Percentiles rank a stretch among this genome's conserved stretches.
Evolutionary conservation across 225 moss, liverwort and hornwort genomes (phyloP).

Genomic region (Antitrichia curtipendula): DNA sequence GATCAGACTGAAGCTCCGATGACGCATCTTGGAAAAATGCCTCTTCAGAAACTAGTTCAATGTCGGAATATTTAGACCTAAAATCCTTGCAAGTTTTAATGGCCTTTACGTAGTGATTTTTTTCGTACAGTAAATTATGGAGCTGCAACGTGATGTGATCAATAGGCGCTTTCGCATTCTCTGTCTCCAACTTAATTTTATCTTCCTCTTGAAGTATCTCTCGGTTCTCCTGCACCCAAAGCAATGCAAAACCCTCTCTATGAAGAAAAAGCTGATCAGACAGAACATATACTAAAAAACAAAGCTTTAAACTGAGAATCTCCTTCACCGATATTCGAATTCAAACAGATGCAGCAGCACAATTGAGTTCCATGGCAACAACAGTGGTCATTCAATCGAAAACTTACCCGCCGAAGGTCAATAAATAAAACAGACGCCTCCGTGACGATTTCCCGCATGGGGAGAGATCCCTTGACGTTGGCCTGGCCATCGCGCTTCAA

Average conservation of each 20-base stretch:
- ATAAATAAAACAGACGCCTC: constrained; percentile 83
- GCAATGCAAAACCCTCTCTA: background rate
- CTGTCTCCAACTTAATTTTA: constrained; percentile 82
- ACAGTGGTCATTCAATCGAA: background rate
- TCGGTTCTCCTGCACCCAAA: constrained; percentile 65
- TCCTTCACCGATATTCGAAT: background rate
- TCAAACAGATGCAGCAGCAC: background rate
- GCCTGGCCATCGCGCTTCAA: constrained; percentile 69
- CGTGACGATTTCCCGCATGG: constrained; percentile 81
- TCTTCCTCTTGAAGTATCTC: constrained; percentile 95
- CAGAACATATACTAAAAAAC: background rate
- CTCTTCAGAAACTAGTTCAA: constrained; percentile 77
- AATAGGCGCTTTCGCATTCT: constrained; percentile 82
- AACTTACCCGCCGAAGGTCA: constrained; percentile 72
- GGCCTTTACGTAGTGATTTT: constrained; percentile 89
- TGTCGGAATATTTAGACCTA: constrained; percentile 89
- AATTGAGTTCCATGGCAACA: background rate
- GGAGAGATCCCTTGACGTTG: constrained; percentile 26
- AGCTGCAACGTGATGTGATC: constrained; percentile 94
- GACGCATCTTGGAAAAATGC: constrained; percentile 74
- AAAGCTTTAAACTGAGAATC: background rate
- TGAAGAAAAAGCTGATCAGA: background rate
- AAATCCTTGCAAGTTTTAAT: constrained; percentile 97
- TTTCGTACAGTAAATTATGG: constrained; percentile 90
- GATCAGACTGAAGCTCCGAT: constrained; percentile 61